These are phyloP conservation scores for Mortierella sp. DNA, from an alignment of 371 early-diverging fungal genomes.

Conservation along the genomic window DNA sequence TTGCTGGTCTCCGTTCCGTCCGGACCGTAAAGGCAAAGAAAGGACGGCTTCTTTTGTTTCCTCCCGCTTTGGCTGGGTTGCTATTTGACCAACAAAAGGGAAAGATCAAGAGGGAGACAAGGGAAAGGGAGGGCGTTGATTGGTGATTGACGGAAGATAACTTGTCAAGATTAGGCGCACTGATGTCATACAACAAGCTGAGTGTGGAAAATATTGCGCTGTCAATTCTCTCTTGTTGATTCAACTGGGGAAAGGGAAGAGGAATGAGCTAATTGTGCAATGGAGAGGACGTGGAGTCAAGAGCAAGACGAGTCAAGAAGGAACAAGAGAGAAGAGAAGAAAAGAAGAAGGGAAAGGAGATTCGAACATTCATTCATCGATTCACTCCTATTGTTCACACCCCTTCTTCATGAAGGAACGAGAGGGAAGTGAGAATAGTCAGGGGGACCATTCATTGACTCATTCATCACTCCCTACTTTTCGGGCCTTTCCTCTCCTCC, in stretches of 20 bases:
- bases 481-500: background rate
- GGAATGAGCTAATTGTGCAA: background rate
- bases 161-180: background rate
- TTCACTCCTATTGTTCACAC: background rate
- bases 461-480: background rate
- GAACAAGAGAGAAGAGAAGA: background rate
- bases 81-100: background rate
- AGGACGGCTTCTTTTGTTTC: background rate
- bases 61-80: background rate
- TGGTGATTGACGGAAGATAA: conserved; percentile 8
- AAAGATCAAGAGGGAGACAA: background rate
- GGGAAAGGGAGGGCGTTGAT: background rate
- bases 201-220: background rate
- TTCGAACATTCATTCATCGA: background rate
- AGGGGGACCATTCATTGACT: background rate
- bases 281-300: background rate
- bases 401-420: background rate
- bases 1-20: background rate
- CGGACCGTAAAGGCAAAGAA: background rate
- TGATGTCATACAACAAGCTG: conserved; percentile 9
- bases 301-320: background rate
- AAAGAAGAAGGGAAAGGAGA: background rate
- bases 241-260: background rate
- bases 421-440: too few relatives aligned
- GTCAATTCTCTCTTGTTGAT: background rate